Base-by-base conservation (phyloP, 2,329 filamentous ascomycete genomes). In the Diaporthe amygdali region DNA sequence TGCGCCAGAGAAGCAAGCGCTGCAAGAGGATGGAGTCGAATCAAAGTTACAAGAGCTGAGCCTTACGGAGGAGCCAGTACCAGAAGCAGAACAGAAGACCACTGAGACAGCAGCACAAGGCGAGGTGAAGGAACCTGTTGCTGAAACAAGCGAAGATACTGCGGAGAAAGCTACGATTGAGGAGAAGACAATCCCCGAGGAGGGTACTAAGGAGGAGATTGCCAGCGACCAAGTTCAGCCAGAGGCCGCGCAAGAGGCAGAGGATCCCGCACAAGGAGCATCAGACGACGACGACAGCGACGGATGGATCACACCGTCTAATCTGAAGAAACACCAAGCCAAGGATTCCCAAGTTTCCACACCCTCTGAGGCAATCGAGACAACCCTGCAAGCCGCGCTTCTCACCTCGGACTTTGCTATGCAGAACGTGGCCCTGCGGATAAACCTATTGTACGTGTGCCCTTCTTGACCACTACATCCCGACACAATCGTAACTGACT, bases 351-450 rank as follows among this genome's bases (percentile, higher is more conserved):
- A 84, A 27, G 83, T 82, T 7, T 81, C 85, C 1, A 81, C 84
- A 25, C 82, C 86, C 49, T 82, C 86, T 61, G 81, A 85, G 71
- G 80, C 87, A 2, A 86, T 89, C 68, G 86, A 89, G 44, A 89
- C 89, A 73, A 90, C 89, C 15, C 92, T 98, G 76, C 92, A 97
- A 81, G 94, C 94, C 20, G 96, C 95, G n/a, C 91, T 96, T 54
- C 92, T 98, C 78, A 98, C 96, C 1, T 95, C 93, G 69, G 96
- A 99, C 85, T 98, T 94, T 82, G 96, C 96, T 69, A 97, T 99
- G 94, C 96, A 98, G 84, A 98, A 98, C 80, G 95, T 98, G 9
- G 89, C 96, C 2, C 88, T 99, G 5, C 94, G 97, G 76, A 97
- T 98, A 86, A 97, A 98, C 83, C 89, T 99, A 17, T 81, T 81